phyloP scores from a whole-genome alignment of 2,329 filamentous ascomycete genomes.

The Arthrobotrys musiformis region DNA sequence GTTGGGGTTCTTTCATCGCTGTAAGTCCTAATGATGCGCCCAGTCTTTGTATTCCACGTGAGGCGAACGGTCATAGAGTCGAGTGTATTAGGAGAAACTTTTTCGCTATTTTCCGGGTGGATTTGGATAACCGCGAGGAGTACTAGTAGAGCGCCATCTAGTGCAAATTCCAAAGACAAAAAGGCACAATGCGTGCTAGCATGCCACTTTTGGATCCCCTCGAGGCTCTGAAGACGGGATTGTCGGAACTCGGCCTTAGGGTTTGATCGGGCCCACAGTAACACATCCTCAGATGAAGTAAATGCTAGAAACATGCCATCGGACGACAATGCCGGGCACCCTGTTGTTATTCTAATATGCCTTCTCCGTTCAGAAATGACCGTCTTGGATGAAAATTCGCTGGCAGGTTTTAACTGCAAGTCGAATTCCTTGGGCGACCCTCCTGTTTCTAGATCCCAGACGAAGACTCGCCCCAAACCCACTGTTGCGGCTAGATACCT shows the following conservation, averaged over 20 bases:
- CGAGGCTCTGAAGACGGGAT: not conserved
- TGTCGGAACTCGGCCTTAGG: not conserved
- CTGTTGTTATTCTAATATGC: too few relatives aligned
- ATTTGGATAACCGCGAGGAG: not conserved
- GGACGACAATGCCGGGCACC: not conserved
- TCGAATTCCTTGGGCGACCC: too few relatives aligned
- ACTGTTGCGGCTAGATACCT: too few relatives aligned
- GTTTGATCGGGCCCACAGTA: not conserved
- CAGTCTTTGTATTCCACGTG: not conserved
- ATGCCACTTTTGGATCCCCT: not conserved
- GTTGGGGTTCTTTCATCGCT: not conserved
- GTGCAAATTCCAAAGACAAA: not conserved
- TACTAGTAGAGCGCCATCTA: too few relatives aligned
- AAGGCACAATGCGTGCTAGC: not conserved
- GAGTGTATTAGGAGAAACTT: too few relatives aligned
- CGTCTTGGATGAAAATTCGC: too few relatives aligned
- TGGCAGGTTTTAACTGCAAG: too few relatives aligned
- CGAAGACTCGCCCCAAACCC: too few relatives aligned
- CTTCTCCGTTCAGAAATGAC: too few relatives aligned
- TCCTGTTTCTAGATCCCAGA: too few relatives aligned
- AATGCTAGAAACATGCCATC: not conserved
- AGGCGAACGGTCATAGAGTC: not conserved
- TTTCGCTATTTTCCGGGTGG: too few relatives aligned
- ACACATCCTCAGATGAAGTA: not conserved
- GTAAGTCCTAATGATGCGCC: not conserved